Evolutionary conservation across 805 yeast species (phyloP), one percentile per base, ranked within the genome.

Genomic region (Yarrowia sp.): DNA sequence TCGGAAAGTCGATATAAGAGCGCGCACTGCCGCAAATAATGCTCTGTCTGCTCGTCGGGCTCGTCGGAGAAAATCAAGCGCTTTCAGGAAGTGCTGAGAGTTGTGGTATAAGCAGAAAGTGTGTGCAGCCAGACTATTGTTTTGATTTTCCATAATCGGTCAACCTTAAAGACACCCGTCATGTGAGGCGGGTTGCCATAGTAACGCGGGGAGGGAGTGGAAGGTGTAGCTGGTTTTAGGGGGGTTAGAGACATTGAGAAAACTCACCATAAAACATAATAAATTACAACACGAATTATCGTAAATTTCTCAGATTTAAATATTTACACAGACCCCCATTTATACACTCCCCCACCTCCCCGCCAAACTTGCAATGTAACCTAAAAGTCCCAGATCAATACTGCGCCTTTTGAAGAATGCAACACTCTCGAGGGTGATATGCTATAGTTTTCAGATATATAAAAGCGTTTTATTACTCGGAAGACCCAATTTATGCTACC

Each of bases 121-220:
- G 21, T 14, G 38, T 24, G 42, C 32, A 24, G 25, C 24, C 4
- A 8, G 29, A 9, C 58, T 33, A n/a, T 51, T 51, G 58, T 51
- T 51, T 51, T 51, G 58, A 51, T 51, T 51, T 51, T 51, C 58
- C 58, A 51, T 33, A 51, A 51, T 51, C 31, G 58, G 58, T 24
- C 32, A 51, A 51, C 58, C 42, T 51, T 51, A 51, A 35, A 21
- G 41, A 16, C 8, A 6, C 9, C 32, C 42, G 32, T 51, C 58
- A 51, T 35, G 58, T 51, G 58, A 51, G 42, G 18, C 3, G 9
- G n/a, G 58, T 51, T 51, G 58, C 24, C 58, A 13, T 51, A 33
- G 58, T 22, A 24, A 51, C 56, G 47, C 14, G 2, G 21, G 12
- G n/a, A n/a, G n/a, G n/a, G n/a, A n/a, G n/a, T n/a, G n/a, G n/a